Percentiles rank a stretch among this genome's conserved stretches.
These are phyloP conservation scores for Trametes elegans DNA, from an alignment of 768 basidiomycete genomes.

Conservation along the genomic window DNA sequence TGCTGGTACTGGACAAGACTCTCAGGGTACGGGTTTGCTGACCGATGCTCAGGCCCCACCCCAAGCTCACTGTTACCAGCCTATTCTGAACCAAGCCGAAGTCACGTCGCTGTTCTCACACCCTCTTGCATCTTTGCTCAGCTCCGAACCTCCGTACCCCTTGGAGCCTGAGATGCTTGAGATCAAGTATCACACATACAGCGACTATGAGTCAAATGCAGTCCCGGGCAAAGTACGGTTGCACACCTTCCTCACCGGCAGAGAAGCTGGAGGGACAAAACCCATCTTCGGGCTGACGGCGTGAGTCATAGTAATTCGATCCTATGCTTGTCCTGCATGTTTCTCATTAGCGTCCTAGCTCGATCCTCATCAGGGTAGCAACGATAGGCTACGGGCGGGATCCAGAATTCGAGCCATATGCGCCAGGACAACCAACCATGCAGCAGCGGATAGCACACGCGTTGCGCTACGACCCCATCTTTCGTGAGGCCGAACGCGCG, in stretches of 20 bases:
- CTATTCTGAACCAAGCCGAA: constrained; percentile 76
- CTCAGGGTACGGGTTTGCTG: constrained; percentile 50
- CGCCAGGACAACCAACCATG: constrained; percentile 41
- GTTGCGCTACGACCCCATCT: constrained; percentile 30
- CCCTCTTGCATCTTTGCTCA: constrained; percentile 72
- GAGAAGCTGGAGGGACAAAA: constrained; percentile 81
- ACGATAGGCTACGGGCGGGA: constrained; percentile 44
- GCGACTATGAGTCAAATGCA: constrained; percentile 40
- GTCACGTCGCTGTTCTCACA: constrained; percentile 84
- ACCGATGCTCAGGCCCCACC: not conserved
- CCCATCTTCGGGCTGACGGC: constrained; percentile 89
- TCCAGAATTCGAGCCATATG: constrained; percentile 45
- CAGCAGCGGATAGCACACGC: constrained; percentile 44
- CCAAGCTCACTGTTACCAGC: constrained; percentile 40
- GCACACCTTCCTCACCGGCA: constrained; percentile 83
- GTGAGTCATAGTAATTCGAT: constrained; percentile 41
- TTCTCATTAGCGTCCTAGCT: constrained; percentile 28
- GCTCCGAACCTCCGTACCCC: constrained; percentile 55
- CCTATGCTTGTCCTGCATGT: not conserved
- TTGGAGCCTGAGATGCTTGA: constrained; percentile 52
- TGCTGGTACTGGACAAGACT: constrained; percentile 77
- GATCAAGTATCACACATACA: constrained; percentile 62
- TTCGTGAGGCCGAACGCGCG: constrained; percentile 25
- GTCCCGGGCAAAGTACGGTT: constrained; percentile 45
- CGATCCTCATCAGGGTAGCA: constrained; percentile 52